These are phyloP conservation scores for Neostapfia colusana DNA, from an alignment of 176 grass and related monocot species.

Conservation along the genomic window DNA sequence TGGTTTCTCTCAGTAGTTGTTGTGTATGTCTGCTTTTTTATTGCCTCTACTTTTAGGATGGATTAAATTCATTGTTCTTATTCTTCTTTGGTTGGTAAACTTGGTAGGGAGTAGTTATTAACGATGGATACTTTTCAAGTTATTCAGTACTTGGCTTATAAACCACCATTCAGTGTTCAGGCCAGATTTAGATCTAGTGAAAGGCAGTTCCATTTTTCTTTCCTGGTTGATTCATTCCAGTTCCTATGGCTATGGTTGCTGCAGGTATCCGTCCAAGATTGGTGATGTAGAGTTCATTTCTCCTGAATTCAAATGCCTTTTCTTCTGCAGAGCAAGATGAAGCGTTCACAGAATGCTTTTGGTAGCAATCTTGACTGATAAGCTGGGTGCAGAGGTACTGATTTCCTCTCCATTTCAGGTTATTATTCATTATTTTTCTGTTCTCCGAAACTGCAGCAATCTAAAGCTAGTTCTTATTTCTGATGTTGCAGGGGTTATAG, in stretches of 20 bases:
- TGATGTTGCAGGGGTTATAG: constrained; percentile 25
- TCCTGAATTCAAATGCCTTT: constrained; percentile 29
- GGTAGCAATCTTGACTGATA: constrained; percentile 14
- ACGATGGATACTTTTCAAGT: not conserved
- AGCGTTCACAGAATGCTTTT: not conserved
- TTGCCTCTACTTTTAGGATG: not conserved
- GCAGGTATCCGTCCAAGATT: not conserved
- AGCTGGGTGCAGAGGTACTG: constrained; percentile 32
- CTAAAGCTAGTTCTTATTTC: not conserved
- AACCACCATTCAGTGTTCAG: not conserved
- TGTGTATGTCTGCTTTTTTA: not conserved
- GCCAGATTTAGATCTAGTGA: not conserved
- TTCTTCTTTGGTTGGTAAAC: not conserved
- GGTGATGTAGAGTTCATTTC: not conserved
- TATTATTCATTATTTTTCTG: not conserved
- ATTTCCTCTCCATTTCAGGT: not conserved
- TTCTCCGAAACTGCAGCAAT: not conserved
- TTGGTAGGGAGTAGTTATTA: not conserved
- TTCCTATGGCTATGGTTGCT: not conserved
- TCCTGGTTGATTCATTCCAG: not conserved
- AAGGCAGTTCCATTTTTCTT: not conserved
- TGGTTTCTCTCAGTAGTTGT: not conserved
- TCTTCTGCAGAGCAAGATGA: constrained; percentile 19
- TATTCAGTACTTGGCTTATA: not conserved
- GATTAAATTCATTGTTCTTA: not conserved